phyloP scores from a whole-genome alignment of 1,284 basidiomycete species.

The Lignosus rhinocerotis region DNA sequence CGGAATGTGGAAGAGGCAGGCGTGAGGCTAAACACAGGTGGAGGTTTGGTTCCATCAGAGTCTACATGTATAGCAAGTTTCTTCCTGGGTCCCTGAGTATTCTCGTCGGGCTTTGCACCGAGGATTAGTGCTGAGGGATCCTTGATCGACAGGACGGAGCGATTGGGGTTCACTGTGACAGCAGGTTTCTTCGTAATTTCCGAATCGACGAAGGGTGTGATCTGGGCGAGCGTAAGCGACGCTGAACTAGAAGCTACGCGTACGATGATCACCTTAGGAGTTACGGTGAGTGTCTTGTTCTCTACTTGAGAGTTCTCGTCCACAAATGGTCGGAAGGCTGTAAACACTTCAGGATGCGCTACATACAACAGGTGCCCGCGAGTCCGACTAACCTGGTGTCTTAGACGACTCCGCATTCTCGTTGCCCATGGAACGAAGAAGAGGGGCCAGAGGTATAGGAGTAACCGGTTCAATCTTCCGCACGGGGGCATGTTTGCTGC shows the following conservation, averaged over 20 bases:
- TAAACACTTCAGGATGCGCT: not conserved
- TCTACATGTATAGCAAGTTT: slow-evolving; percentile 19
- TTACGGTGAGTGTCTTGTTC: slow-evolving; percentile 43
- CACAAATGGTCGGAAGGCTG: slow-evolving; percentile 44
- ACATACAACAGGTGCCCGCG: not conserved
- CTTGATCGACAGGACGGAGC: slow-evolving; percentile 40
- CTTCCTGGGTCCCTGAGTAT: slow-evolving; percentile 33
- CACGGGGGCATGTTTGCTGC: slow-evolving; percentile 71
- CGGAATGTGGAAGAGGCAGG: slow-evolving; percentile 51
- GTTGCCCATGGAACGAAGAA: slow-evolving; percentile 24
- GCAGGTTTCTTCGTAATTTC: slow-evolving; percentile 28
- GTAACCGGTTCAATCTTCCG: slow-evolving; percentile 56
- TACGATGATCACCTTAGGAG: slow-evolving; percentile 43
- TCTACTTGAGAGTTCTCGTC: slow-evolving; percentile 59
- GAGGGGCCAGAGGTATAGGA: slow-evolving; percentile 34
- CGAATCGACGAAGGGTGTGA: slow-evolving; percentile 34
- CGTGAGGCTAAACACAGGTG: slow-evolving; percentile 55
- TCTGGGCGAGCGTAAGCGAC: slow-evolving; percentile 18
- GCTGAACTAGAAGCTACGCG: not conserved
- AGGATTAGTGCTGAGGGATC: slow-evolving; percentile 27
- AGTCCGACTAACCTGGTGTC: slow-evolving; percentile 34
- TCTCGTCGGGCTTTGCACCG: slow-evolving; percentile 23
- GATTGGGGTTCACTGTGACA: slow-evolving; percentile 34
- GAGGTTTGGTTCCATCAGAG: slow-evolving; percentile 17
- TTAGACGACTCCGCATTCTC: slow-evolving; percentile 39